Evolutionary conservation across 2,329 filamentous ascomycete genomes (phyloP), one percentile per base, ranked within the genome.

Genomic region (Xylaria sp.): DNA sequence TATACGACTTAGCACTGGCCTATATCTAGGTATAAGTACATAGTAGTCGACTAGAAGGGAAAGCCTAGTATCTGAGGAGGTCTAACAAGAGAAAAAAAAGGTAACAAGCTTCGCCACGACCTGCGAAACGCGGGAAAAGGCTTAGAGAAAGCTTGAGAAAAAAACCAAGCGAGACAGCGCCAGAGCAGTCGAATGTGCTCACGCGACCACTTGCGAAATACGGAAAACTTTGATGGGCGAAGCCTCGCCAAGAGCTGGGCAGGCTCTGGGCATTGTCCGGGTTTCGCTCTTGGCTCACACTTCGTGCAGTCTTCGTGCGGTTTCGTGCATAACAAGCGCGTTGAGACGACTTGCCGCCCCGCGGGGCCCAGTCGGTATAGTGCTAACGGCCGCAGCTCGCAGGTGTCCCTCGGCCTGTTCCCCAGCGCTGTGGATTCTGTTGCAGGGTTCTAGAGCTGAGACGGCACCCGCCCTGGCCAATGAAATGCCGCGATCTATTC

Each of bases 161-260:
- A 48, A 46, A 41, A 29, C n/a, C 29, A 25, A 51, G 23, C 13
- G 40, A 49, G 29, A 7, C 13, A 11, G n/a, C 8, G 21, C 43
- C 35, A 4, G 15, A 9, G 4, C 10, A 4, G n/a, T 40, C 5
- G n/a, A 49, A 48, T 62, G 3, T 37, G 62, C 67, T 71, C 70
- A 72, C 70, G 68, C 70, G 70, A 72, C 46, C 69, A 69, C 65
- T 70, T 71, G 60, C 70, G 59, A 56, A 64, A 66, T 67, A 21
- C 61, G 55, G 61, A 58, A 54, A 54, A 54, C 13, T 15, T 40
- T 7, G 8, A 35, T 46, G 9, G 29, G 55, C 38, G 38, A 56
- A 55, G 49, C 46, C 54, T 54, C 31, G 46, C 58, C 33, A 46
- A 55, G 40, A 11, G 33, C 54, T 61, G 37, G 40, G 40, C 46